Conservation (phyloP, 164 flowering plant genomes). For the Chloranthus sessilifolius region DNA sequence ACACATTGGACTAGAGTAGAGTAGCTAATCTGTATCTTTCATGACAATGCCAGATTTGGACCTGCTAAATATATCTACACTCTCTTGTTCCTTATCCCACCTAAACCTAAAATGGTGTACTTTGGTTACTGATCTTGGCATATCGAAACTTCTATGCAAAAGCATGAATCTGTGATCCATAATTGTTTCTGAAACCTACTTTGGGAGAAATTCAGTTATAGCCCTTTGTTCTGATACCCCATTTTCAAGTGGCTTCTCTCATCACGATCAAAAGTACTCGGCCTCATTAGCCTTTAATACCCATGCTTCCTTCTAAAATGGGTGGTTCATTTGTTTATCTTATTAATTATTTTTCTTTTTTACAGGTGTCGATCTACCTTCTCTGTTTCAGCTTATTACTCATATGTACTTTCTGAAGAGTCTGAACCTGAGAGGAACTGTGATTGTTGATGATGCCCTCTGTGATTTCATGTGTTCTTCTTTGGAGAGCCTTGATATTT, state of each 20-base stretch:
- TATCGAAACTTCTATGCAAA: constrained; percentile 42
- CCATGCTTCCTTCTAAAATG: neutral
- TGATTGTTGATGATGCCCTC: constrained; percentile 41
- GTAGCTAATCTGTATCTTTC: neutral
- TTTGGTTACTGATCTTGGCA: constrained; percentile 56
- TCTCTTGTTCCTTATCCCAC: constrained; percentile 39
- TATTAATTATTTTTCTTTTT: constrained; percentile 6
- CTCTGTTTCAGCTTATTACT: constrained; percentile 46
- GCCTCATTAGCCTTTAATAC: constrained; percentile 25
- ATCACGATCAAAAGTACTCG: constrained; percentile 18
- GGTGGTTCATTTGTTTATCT: neutral
- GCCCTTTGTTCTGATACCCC: constrained; percentile 44
- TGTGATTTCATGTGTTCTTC: constrained; percentile 43
- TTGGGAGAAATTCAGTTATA: constrained; percentile 46
- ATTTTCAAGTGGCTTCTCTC: constrained; percentile 9
- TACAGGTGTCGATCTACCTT: constrained; percentile 43
- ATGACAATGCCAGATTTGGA: constrained; percentile 44
- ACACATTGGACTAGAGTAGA: neutral
- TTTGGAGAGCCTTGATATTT: constrained; percentile 67
- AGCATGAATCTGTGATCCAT: constrained; percentile 43
- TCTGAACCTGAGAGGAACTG: constrained; percentile 54
- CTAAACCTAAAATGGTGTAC: constrained; percentile 63
- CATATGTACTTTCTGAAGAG: constrained; percentile 34
- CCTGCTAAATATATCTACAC: constrained; percentile 38
- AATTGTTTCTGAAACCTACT: constrained; percentile 57